Evolutionary conservation across 352 stramenopile species (phyloP).

Genomic region (Phytophthora niederhauseri): DNA sequence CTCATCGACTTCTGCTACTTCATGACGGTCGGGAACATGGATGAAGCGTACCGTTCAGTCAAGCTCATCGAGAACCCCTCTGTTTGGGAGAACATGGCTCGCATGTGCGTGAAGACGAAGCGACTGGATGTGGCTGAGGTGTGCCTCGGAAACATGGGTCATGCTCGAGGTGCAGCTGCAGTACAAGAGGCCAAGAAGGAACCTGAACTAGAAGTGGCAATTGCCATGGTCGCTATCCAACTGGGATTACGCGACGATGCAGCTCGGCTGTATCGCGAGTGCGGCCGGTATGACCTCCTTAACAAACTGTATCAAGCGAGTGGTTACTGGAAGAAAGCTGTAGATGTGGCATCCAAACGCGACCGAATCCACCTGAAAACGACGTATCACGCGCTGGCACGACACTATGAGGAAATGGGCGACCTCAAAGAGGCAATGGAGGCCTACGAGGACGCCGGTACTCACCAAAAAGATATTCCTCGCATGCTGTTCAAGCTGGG

Average conservation of each 20-base stretch:
- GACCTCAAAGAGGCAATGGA: slow-evolving; percentile 91
- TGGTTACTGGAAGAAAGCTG: slow-evolving; percentile 91
- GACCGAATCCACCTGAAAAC: slow-evolving; percentile 94
- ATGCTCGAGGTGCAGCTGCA: slow-evolving; percentile 90
- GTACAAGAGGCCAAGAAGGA: slow-evolving; percentile 77
- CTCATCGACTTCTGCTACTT: slow-evolving; percentile 97
- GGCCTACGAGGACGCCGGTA: slow-evolving; percentile 92
- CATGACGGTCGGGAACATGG: slow-evolving; percentile 95
- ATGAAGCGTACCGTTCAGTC: slow-evolving; percentile 94
- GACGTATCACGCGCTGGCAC: slow-evolving; percentile 89
- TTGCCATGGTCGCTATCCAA: slow-evolving; percentile 94
- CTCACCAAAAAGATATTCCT: slow-evolving; percentile 91
- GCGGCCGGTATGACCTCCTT: slow-evolving; percentile 91
- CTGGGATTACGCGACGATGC: slow-evolving; percentile 93
- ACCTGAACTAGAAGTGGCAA: slow-evolving; percentile 78
- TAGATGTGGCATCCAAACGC: slow-evolving; percentile 87
- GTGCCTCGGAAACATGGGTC: slow-evolving; percentile 95
- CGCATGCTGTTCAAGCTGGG: slow-evolving; percentile 93
- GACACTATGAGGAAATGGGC: slow-evolving; percentile 91
- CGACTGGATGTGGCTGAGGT: slow-evolving; percentile 94
- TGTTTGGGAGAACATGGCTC: slow-evolving; percentile 97
- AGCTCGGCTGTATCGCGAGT: slow-evolving; percentile 91
- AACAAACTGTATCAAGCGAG: slow-evolving; percentile 93
- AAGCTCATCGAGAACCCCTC: slow-evolving; percentile 93
- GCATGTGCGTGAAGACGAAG: slow-evolving; percentile 97